Base-by-base conservation (phyloP, 2,329 filamentous ascomycete genomes). In the Botrytis tulipae region DNA sequence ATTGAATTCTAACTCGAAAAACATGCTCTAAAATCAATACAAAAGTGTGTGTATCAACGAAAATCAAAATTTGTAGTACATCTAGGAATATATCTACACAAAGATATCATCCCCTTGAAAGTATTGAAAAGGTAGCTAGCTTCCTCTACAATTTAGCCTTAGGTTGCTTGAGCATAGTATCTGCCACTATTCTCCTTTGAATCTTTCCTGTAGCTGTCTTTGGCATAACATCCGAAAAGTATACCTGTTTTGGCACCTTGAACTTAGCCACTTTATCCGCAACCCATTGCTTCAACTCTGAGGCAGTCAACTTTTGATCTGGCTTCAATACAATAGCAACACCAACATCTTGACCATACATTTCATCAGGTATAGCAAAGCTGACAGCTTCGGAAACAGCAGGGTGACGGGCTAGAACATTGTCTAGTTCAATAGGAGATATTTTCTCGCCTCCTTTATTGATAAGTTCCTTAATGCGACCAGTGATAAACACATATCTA, bases 151-250 rank as follows among this genome's bases (percentile, higher is more conserved):
- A 81, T 83, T 88, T 89, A 22, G 87, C 84, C 72, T 83, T 82
- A 73, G 90, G 89, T 81, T 91, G 87, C 85, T 93, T 93, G 82
- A 91, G 85, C 92, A 97, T 95, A 44, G 89, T 89, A 82, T 95
- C 93, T 22, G 93, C 93, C n/a, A 97, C 93, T 79, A 95, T 93
- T 75, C 93, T 88, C 75, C 93, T 86, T 83, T 97, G 93, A 74
- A 97, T 92, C 86, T 97, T 97, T 73, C 93, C 93, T 9, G 93
- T 97, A n/a, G 93, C 93, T 6, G 94, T 95, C 87, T 97, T 97
- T 76, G 93, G 93, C 90, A 97, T 97, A 76, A 91, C 84, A 73
- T 93, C 88, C 51, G 93, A 93, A 78, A 96, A 94, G 85, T 92
- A 96, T 51, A 95, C 92, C 86, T 93, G 90, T 85, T 93, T 95